Conservation (phyloP, 2,329 filamentous ascomycete genomes). For the Lasiodiplodia hormozganensis region DNA sequence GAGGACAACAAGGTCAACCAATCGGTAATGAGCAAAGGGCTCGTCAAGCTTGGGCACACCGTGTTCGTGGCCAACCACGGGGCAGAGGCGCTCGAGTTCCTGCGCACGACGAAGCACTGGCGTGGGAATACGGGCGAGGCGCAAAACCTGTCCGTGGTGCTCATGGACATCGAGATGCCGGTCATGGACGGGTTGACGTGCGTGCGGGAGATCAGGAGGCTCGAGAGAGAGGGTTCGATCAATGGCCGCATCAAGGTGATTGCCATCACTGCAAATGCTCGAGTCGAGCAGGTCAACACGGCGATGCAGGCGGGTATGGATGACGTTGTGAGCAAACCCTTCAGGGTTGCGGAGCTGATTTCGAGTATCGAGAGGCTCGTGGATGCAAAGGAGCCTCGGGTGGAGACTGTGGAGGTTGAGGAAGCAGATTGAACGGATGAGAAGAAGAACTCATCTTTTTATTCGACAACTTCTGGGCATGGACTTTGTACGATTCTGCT, state of each 20-base stretch:
- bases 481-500: background rate
- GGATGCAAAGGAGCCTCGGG: conserved; percentile 1
- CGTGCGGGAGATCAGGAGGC: conserved; percentile 41
- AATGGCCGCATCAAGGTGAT: conserved; percentile 41
- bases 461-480: background rate
- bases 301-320: conserved; percentile 55
- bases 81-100: conserved; percentile 44
- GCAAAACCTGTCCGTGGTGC: conserved; percentile 40
- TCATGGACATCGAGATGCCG: conserved; percentile 50
- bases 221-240: conserved; percentile 38
- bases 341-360: conserved; percentile 49
- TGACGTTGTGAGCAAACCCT: conserved; percentile 81
- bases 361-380: conserved; percentile 32
- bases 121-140: conserved; percentile 8
- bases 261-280: conserved; percentile 47
- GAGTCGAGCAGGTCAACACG: conserved; percentile 45
- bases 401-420: background rate
- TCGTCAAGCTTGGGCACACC: conserved; percentile 44
- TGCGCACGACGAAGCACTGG: conserved; percentile 36
- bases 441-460: background rate
- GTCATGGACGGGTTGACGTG: conserved; percentile 49
- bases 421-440: background rate
- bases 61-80: conserved; percentile 50
- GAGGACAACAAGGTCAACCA: conserved; percentile 53
- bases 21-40: conserved; percentile 49